phyloP scores from a whole-genome alignment of 306 rosid species.

The Begonia fuchsioides region DNA sequence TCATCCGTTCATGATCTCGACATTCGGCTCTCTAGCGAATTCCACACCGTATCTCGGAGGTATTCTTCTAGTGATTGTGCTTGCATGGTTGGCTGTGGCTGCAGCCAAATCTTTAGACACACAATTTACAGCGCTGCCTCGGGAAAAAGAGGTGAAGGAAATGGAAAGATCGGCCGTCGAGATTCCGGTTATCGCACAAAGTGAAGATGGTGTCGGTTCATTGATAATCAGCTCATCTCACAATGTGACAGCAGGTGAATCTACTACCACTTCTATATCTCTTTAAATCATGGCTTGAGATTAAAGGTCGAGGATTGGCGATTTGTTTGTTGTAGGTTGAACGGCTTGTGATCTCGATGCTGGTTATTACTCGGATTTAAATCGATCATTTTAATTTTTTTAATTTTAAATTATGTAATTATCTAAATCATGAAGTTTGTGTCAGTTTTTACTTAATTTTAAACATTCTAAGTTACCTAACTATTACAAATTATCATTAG shows the following conservation, averaged over 20 bases:
- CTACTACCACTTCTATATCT: conserved; percentile 31
- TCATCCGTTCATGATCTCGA: conserved; percentile 91
- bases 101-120: conserved; percentile 84
- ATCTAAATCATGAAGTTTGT: no score
- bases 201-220: conserved; percentile 32
- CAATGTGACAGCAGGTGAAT: conserved; percentile 6
- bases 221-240: no score
- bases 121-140: conserved; percentile 62
- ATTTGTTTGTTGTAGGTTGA: conserved; percentile 13
- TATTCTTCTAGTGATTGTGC: conserved; percentile 67
- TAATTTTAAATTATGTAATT: no score
- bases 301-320: conserved; percentile 8
- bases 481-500: no score
- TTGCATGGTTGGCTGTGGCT: conserved; percentile 68
- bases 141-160: conserved; percentile 87
- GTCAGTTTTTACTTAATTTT: no score
- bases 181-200: conserved; percentile 54
- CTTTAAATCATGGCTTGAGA: conserved; percentile 19
- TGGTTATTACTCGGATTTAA: no score
- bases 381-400: no score
- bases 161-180: conserved; percentile 67
- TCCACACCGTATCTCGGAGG: conserved; percentile 98
- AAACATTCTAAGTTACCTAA: no score
- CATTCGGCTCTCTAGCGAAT: conserved; percentile 82
- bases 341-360: no score